Base-by-base conservation (phyloP, 2,329 filamentous ascomycete genomes). In the Dothistroma pini region DNA sequence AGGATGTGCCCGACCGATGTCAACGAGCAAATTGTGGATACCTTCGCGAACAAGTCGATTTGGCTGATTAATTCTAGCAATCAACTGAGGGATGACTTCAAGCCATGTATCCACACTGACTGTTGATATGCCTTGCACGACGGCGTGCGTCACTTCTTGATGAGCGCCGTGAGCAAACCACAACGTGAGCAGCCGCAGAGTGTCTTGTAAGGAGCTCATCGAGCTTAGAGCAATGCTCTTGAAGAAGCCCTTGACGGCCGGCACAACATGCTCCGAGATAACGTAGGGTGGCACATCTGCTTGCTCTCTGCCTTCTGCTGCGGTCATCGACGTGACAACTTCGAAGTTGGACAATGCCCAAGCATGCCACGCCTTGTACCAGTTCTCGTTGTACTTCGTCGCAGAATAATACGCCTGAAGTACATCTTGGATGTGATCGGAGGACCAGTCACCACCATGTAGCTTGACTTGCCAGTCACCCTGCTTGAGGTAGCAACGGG, bases 361-460 rank as follows among this genome's bases (percentile, higher is more conserved):
- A 0, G 95, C 90, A 76, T 99, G 95, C 95, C 95, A 99, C 8
- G 96, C 95, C 78, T 99, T 99, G 80, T 99, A 99, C 86, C 93
- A 99, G 63, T 89, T 87, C 35, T 91, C 89, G 74, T 99, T 96
- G 77, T 96, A 97, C 61, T 91, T 88, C 1, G 95, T 99, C 1
- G 96, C 96, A 61, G 93, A 89, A 19, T 88, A 87, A 75, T 97
- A 99, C 1, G 95, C 92, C n/a, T 86, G 84, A 25, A 99, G 81
- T 60, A 99, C 92, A 57, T 97, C 93, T 56, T 90, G 86, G 4
- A 96, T 90, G 66, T 90, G 88, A 9, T 91, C 89, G 64, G 90
- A 86, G 66, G 91, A 88, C 96, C 95, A 99, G 66, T 95, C 89
- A 56, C 92, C 89, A 71, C 89, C 89, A 74, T 96, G 89, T 58